Conservation (phyloP, 1,139 yeast species). For the Candida pseudocylindracea region DNA sequence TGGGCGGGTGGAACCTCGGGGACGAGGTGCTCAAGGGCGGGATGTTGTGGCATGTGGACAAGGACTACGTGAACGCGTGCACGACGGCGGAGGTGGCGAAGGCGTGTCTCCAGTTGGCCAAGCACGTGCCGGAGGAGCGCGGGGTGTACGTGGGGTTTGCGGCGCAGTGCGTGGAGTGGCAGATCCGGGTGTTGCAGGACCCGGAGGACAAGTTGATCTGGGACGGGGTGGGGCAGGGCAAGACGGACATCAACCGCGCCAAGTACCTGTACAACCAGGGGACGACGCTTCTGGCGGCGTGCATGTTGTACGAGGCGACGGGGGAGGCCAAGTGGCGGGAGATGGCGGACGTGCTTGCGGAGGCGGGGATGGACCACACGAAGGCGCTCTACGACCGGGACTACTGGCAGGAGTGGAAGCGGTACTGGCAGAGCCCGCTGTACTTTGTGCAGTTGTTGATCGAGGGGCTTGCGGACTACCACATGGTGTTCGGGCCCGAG, state of each 20-base stretch:
- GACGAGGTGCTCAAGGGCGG: constrained; percentile 32
- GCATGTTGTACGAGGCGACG: constrained; percentile 28
- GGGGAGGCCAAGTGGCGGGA: constrained; percentile 29
- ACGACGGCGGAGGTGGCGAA: constrained; percentile 56
- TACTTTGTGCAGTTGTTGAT: constrained; percentile 42
- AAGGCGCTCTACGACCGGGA: constrained; percentile 45
- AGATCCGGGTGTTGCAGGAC: constrained; percentile 27
- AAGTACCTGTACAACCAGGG: constrained; percentile 62
- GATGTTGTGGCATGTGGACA: constrained; percentile 42
- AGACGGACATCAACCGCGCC: constrained; percentile 20
- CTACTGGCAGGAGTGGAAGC: constrained; percentile 21
- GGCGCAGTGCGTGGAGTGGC: constrained; percentile 29
- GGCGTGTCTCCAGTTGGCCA: constrained; percentile 37
- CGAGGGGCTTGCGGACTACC: constrained; percentile 50
- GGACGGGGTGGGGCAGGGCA: constrained; percentile 38
- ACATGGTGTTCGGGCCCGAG: constrained; percentile 22
- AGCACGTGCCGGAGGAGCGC: constrained; percentile 24
- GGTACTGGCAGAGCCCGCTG: constrained; percentile 46
- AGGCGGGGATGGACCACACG: constrained; percentile 32
- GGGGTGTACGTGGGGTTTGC: constrained; percentile 26
- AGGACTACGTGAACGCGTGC: constrained; percentile 38
- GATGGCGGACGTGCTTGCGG: constrained; percentile 36
- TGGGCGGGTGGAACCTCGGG: constrained; percentile 32
- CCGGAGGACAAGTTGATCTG: constrained; percentile 30
- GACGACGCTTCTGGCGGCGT: constrained; percentile 33